Conservation (phyloP, 352 stramenopile species). For the Pelagophyceae sp. region DNA sequence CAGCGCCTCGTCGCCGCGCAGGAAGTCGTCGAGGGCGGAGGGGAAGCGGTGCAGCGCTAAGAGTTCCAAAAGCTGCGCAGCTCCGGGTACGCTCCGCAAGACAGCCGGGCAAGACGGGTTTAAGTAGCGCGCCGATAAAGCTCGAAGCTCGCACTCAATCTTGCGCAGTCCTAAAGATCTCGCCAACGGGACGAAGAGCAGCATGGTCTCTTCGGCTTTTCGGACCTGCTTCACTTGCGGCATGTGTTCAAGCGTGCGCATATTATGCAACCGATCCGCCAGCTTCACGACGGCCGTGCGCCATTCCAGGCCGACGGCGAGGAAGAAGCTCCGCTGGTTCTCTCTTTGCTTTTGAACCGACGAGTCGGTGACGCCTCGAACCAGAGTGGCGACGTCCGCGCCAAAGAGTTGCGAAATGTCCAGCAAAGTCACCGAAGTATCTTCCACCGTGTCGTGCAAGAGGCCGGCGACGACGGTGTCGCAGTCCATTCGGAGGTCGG, state of each 20-base stretch:
- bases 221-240: slow-evolving; percentile 59
- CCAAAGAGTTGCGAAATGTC: slow-evolving; percentile 41
- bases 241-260: slow-evolving; percentile 61
- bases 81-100: not conserved
- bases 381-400: slow-evolving; percentile 52
- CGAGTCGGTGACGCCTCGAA: slow-evolving; percentile 69
- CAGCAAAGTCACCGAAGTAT: slow-evolving; percentile 66
- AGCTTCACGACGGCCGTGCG: slow-evolving; percentile 72
- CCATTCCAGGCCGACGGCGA: slow-evolving; percentile 72
- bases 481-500: slow-evolving; percentile 60
- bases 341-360: slow-evolving; percentile 58
- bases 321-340: slow-evolving; percentile 68
- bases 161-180: slow-evolving; percentile 67
- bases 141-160: slow-evolving; percentile 70
- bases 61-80: not conserved
- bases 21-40: not conserved
- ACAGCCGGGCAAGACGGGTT: slow-evolving; percentile 11
- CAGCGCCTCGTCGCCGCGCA: not conserved
- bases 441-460: slow-evolving; percentile 72
- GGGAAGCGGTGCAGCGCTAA: not conserved
- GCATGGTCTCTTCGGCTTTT: slow-evolving; percentile 64
- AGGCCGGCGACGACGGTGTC: slow-evolving; percentile 61
- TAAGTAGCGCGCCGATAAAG: slow-evolving; percentile 41
- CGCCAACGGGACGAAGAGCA: slow-evolving; percentile 69
- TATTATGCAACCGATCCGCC: slow-evolving; percentile 69